Evolutionary conservation across 164 flowering plant genomes (phyloP).

Genomic region (Santalum album): DNA sequence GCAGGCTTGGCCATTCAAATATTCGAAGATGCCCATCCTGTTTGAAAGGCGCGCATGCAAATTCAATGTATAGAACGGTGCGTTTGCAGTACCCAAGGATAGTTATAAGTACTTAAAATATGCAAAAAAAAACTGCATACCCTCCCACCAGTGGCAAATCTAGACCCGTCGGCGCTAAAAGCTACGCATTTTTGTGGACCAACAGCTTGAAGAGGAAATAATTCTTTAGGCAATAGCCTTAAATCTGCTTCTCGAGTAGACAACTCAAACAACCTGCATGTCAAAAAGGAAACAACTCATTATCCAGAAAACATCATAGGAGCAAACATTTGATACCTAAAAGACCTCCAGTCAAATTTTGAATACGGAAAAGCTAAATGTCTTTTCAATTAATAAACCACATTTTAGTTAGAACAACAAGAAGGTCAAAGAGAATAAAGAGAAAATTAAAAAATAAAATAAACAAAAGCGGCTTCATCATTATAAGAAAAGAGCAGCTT

Average conservation of each 20-base stretch:
- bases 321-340: too few relatives aligned
- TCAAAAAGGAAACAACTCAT: background rate
- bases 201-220: constrained; percentile 47
- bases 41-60: background rate
- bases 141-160: constrained; percentile 79
- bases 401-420: too few relatives aligned
- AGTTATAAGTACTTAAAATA: background rate
- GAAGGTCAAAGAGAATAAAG: too few relatives aligned
- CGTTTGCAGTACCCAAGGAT: too few relatives aligned
- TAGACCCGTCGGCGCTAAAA: constrained; percentile 89
- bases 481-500: too few relatives aligned
- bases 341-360: too few relatives aligned
- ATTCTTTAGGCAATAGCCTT: constrained; percentile 46
- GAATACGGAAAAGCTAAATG: too few relatives aligned
- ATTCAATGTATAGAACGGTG: background rate
- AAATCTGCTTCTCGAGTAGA: constrained; percentile 30
- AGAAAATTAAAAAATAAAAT: too few relatives aligned
- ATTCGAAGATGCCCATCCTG: constrained; percentile 94
- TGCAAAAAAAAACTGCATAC: constrained; percentile 45
- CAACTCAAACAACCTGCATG: constrained; percentile 64
- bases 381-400: too few relatives aligned
- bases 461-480: too few relatives aligned
- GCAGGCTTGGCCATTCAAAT: constrained; percentile 83
- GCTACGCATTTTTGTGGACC: constrained; percentile 77
- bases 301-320: background rate